Percentiles rank a stretch among this genome's conserved stretches.
These are phyloP conservation scores for Ceratobasidium papillatum DNA, from an alignment of 1,284 basidiomycete species.

Conservation along the genomic window DNA sequence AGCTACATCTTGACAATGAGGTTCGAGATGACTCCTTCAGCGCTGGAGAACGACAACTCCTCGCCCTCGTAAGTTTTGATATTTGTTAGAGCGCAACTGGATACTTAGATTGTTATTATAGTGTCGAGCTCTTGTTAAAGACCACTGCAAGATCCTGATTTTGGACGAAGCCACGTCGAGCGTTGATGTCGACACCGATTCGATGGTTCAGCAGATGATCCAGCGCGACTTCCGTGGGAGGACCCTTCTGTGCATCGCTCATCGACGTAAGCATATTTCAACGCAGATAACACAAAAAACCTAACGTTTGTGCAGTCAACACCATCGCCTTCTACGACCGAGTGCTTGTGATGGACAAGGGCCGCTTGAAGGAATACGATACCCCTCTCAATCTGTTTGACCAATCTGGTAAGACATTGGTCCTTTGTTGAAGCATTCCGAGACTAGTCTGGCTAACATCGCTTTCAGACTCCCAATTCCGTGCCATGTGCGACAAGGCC, in stretches of 20 bases:
- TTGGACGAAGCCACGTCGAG: conserved; percentile 83
- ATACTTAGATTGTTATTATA: conserved; percentile 69
- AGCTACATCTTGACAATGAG: conserved; percentile 63
- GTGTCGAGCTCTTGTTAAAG: conserved; percentile 42
- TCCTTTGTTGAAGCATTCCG: neutral
- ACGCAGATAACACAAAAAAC: neutral
- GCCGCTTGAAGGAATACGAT: conserved; percentile 72
- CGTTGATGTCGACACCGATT: conserved; percentile 84
- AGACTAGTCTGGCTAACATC: neutral
- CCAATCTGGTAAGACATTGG: conserved; percentile 72
- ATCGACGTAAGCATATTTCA: conserved; percentile 55
- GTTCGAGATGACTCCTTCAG: conserved; percentile 78
- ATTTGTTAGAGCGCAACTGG: conserved; percentile 74
- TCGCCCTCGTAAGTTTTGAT: conserved; percentile 65
- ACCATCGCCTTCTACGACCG: conserved; percentile 77
- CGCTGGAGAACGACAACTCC: conserved; percentile 79
- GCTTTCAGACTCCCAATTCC: conserved; percentile 44
- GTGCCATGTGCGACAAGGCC: conserved; percentile 77
- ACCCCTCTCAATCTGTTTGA: conserved; percentile 80
- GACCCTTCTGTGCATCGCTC: conserved; percentile 77
- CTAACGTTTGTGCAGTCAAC: conserved; percentile 55
- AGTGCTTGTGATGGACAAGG: conserved; percentile 78
- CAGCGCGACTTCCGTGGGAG: conserved; percentile 70
- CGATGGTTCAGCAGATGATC: conserved; percentile 78
- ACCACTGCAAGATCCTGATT: conserved; percentile 25